These are phyloP conservation scores for Corynascus novoguineensis DNA, from an alignment of 495 filamentous ascomycete genomes.

Conservation along the genomic window DNA sequence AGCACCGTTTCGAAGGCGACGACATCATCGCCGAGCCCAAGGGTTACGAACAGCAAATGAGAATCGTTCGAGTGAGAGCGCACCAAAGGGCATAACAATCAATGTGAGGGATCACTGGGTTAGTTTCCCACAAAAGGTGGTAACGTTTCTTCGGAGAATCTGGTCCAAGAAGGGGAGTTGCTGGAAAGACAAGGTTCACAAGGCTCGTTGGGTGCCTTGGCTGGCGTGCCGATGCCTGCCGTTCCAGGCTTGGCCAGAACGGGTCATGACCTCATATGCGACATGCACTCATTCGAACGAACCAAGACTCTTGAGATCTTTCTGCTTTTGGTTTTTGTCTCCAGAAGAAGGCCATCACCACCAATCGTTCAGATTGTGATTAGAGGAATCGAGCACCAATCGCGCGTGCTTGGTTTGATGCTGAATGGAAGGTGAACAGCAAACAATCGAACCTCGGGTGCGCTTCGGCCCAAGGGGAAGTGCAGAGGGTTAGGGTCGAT, in stretches of 20 bases:
- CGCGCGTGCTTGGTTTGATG: too few relatives aligned
- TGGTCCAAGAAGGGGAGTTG: neutral
- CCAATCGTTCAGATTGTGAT: too few relatives aligned
- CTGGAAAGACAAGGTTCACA: neutral
- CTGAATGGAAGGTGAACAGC: too few relatives aligned
- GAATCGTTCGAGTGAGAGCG: neutral
- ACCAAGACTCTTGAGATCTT: too few relatives aligned
- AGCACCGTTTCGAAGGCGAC: neutral
- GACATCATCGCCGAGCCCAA: neutral
- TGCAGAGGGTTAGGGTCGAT: neutral
- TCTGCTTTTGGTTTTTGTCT: too few relatives aligned
- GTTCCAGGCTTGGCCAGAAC: neutral
- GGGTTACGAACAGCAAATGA: neutral
- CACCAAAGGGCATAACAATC: neutral
- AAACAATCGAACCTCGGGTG: too few relatives aligned
- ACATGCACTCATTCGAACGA: too few relatives aligned
- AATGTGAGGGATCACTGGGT: neutral
- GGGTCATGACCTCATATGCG: slow-evolving; percentile 2
- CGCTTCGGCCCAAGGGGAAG: neutral
- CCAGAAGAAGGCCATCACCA: too few relatives aligned
- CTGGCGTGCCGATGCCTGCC: neutral
- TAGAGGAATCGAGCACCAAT: too few relatives aligned
- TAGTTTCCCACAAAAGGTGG: neutral
- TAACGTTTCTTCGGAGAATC: neutral
- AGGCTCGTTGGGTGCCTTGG: neutral